Evolutionary conservation across 1,284 basidiomycete species (phyloP), one percentile per base, ranked within the genome.

Genomic region (Coniophora puteana): DNA sequence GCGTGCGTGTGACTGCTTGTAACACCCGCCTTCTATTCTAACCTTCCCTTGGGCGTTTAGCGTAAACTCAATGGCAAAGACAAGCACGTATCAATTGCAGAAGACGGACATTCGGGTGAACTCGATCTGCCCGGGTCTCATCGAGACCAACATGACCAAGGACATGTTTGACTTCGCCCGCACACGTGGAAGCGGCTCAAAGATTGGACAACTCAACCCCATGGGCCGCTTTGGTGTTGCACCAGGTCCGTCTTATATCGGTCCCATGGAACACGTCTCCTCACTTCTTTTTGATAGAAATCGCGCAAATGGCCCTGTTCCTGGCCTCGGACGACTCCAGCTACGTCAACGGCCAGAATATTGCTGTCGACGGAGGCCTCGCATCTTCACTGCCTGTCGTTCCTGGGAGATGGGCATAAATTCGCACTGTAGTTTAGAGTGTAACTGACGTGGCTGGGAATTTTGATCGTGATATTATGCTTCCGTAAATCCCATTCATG

Each of bases 321-420:
- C 70, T 97, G 33, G 92, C 90, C 11, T 90, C 88, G 32, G 92
- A 93, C 54, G 90, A 93, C 46, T 83, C 91, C 1, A 93, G 89
- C 55, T 94, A 95, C 60, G 80, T 97, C 43, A 97, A 95, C 56
- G 94, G 91, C 10, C 88, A 95, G 54, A 86, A 84, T 48, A 73
- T 93, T 27, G 83, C 85, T 0, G 85, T 94, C 20, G 93, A 94
- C 55, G 94, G 93, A 8, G 93, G 90, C 0, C 61, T 94, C 43
- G 79, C 83, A 7, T 71, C 82, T 23, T 86, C 86, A 3, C 72
- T 59, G 46, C 66, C 66, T 28, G 65, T 69, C 6, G 35, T 69
- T 36, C 66, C 66, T 29, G 67, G 66, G 8, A 55, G 57, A 38
- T 60, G 55, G 59, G 51, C 51, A 7, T 69, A 38, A 50, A 24